Base-by-base conservation (phyloP, 768 basidiomycete genomes). In the Pleurotus eryngii region DNA sequence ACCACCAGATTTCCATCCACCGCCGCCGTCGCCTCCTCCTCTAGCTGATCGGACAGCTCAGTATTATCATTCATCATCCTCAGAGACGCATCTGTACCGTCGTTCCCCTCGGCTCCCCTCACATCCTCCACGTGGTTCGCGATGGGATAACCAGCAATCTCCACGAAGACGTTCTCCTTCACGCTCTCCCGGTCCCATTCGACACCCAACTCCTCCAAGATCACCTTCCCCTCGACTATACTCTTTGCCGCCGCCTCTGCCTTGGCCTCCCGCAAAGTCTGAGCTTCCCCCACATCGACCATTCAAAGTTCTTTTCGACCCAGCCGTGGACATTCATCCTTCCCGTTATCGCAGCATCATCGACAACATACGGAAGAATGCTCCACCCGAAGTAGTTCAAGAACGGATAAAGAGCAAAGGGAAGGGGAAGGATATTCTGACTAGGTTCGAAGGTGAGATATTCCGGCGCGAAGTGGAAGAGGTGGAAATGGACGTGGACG, bases 231-330 rank as follows among this genome's bases (percentile, higher is more conserved):
- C 60, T 15, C 42, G 37, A 45, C 39, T 46, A 17, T 59, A 60
- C 42, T 57, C 60, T n/a, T 57, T 54, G 12, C 61, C 62, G 9
- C 56, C 55, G 14, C 60, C 46, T 24, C 59, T 50, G 15, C 40
- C 59, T 11, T 89, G 85, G 84, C 86, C 88, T 0, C 84, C 87
- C 1, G 75, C 79, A 8, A 74, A 70, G 2, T 74, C 76, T 9
- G 79, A 76, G 58, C 81, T 77, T 59, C 77, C 83, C 0, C 59
- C 70, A 6, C 22, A 38, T 42, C 77, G 74, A 58, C 65, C 80
- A 20, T 87, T 79, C 71, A 86, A 82, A 63, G 75, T 90, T 7
- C 68, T 89, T 5, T 90, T 79, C 65, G 88, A 92, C 65, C 80
- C 84, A 27, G 58, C 72, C 2, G 63, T 80, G 22, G 86, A 89